Evolutionary conservation across 805 yeast species (phyloP).

Genomic region (Starmerella bombi): DNA sequence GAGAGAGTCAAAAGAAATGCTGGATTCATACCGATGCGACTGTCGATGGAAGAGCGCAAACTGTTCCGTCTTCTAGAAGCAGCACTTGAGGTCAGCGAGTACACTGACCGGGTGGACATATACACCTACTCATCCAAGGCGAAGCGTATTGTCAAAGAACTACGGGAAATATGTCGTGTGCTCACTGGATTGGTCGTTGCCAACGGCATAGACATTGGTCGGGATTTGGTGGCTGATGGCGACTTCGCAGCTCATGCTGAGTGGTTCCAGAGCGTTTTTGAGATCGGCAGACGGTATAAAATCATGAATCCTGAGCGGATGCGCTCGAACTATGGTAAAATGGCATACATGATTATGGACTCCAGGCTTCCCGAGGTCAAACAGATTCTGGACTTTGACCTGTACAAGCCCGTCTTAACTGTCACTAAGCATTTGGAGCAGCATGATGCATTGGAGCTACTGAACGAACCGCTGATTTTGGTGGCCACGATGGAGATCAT

Average conservation of each 20-base stretch:
- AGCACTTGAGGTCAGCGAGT: slow-evolving; percentile 64
- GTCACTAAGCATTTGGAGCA: slow-evolving; percentile 38
- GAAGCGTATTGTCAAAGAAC: slow-evolving; percentile 56
- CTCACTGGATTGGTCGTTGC: slow-evolving; percentile 69
- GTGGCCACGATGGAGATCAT: slow-evolving; percentile 57
- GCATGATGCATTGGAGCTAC: slow-evolving; percentile 31
- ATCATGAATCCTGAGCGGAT: slow-evolving; percentile 74
- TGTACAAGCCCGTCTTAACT: slow-evolving; percentile 58
- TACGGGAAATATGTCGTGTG: slow-evolving; percentile 65
- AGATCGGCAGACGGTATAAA: slow-evolving; percentile 67
- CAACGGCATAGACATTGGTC: slow-evolving; percentile 58
- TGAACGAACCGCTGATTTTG: slow-evolving; percentile 45
- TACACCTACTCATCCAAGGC: slow-evolving; percentile 53
- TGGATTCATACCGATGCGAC: slow-evolving; percentile 53
- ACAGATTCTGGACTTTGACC: slow-evolving; percentile 60
- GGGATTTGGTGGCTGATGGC: slow-evolving; percentile 43
- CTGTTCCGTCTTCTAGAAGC: slow-evolving; percentile 55
- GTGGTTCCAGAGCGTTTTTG: slow-evolving; percentile 61
- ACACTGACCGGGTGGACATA: slow-evolving; percentile 67
- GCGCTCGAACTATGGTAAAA: slow-evolving; percentile 66
- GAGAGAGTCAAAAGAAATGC: slow-evolving; percentile 28
- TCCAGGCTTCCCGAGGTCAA: slow-evolving; percentile 59
- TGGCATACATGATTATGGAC: slow-evolving; percentile 78
- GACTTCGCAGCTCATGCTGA: slow-evolving; percentile 56
- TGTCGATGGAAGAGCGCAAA: slow-evolving; percentile 56